These are phyloP conservation scores for Malania oleifera DNA, from an alignment of 164 flowering plant genomes.

Conservation along the genomic window DNA sequence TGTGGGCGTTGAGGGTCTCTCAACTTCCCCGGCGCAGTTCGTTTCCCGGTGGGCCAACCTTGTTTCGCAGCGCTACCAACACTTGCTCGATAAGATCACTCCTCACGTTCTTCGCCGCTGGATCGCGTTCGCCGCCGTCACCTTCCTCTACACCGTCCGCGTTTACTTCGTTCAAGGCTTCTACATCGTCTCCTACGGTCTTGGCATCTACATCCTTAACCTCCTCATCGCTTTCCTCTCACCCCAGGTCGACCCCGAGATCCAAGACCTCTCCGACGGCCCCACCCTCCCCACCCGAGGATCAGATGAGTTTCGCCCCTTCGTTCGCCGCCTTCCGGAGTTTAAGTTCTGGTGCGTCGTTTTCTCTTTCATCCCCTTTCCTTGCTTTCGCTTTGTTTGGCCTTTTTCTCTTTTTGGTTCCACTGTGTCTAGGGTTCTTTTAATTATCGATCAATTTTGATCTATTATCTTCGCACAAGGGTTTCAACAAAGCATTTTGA, in stretches of 20 bases:
- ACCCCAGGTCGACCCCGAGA: conserved; percentile 63
- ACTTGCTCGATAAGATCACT: conserved; percentile 46
- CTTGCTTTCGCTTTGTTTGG: neutral
- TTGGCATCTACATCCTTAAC: conserved; percentile 56
- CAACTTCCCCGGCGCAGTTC: conserved; percentile 20
- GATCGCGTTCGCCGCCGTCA: conserved; percentile 31
- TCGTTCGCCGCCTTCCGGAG: conserved; percentile 64
- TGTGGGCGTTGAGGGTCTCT: conserved; percentile 10
- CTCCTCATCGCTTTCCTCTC: conserved; percentile 59
- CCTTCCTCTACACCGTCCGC: conserved; percentile 34
- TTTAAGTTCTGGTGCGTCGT: conserved; percentile 56
- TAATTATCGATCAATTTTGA: no score
- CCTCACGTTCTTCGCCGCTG: conserved; percentile 48
- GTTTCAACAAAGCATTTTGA: no score
- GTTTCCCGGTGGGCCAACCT: conserved; percentile 22
- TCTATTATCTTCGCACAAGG: no score
- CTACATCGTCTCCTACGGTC: conserved; percentile 54
- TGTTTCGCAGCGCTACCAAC: conserved; percentile 37
- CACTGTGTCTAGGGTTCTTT: no score
- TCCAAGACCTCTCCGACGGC: conserved; percentile 26
- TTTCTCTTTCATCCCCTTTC: neutral
- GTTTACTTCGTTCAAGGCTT: conserved; percentile 51
- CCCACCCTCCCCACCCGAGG: conserved; percentile 46
- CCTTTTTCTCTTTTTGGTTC: no score
- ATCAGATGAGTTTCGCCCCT: conserved; percentile 68